Evolutionary conservation across 2,329 filamentous ascomycete species (phyloP).

Genomic region (Coleophoma eucalyptorum): DNA sequence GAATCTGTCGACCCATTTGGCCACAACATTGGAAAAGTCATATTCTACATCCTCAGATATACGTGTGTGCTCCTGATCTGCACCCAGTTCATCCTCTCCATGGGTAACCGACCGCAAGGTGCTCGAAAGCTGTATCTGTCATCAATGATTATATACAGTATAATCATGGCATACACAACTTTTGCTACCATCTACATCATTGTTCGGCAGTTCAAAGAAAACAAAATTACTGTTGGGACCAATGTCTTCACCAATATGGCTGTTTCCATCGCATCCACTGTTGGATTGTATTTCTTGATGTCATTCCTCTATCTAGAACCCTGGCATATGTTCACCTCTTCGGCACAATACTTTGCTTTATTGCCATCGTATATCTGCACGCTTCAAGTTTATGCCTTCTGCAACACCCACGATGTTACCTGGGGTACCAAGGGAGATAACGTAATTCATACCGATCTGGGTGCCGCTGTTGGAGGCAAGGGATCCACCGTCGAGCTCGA

Average conservation of each 20-base stretch:
- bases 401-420: constrained; percentile 97
- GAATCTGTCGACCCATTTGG: constrained; percentile 83
- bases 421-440: constrained; percentile 99
- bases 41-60: constrained; percentile 86
- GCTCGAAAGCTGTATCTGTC: constrained; percentile 85
- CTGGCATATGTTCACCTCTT: constrained; percentile 97
- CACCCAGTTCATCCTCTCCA: constrained; percentile 92
- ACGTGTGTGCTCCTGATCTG: constrained; percentile 82
- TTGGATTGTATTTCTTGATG: constrained; percentile 95
- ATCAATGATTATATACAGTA: constrained; percentile 82
- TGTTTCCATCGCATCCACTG: constrained; percentile 80
- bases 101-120: constrained; percentile 94
- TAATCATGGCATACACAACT: constrained; percentile 95
- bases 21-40: constrained; percentile 75
- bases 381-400: constrained; percentile 96
- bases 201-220: constrained; percentile 64
- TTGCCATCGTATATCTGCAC: constrained; percentile 95
- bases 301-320: constrained; percentile 95
- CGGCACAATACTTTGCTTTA: constrained; percentile 87
- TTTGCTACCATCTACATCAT: constrained; percentile 90
- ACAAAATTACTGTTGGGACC: constrained; percentile 59
- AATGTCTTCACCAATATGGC: constrained; percentile 95
- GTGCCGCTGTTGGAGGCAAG: constrained; percentile 73
- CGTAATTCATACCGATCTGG: constrained; percentile 86
- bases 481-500: constrained; percentile 83